A percentile compares a stretch with the other conserved stretches of the same genome.
Evolutionary conservation across 2,329 filamentous ascomycete species (phyloP).

Genomic region (Lachnellula subtilissima): DNA sequence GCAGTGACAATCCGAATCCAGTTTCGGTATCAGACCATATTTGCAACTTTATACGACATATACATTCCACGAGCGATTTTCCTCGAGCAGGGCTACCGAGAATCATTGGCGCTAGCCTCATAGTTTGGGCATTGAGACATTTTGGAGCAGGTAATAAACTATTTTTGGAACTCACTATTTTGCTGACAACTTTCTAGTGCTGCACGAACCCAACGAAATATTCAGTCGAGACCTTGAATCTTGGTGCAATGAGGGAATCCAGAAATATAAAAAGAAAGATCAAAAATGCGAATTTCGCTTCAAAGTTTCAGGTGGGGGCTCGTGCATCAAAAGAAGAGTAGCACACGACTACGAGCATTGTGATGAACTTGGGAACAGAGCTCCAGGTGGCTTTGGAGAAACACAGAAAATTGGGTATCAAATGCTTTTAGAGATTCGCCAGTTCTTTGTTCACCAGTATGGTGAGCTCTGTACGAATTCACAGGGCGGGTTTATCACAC

Average conservation of each 20-base stretch:
- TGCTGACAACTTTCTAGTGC: not conserved
- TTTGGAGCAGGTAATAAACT: constrained; percentile 2
- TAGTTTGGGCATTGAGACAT: constrained; percentile 6
- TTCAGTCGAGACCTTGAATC: constrained; percentile 3
- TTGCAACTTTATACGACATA: constrained; percentile 17
- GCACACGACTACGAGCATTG: constrained; percentile 7
- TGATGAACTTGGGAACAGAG: constrained; percentile 4
- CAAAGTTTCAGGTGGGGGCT: not conserved
- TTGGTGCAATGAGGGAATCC: constrained; percentile 1
- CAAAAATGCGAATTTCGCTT: constrained; percentile 1
- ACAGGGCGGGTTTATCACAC: not conserved
- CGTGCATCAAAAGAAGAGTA: constrained; percentile 3
- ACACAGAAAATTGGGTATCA: not conserved
- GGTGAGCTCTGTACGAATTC: constrained; percentile 1
- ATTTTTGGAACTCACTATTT: not conserved
- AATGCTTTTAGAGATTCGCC: not conserved
- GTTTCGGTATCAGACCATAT: constrained; percentile 14
- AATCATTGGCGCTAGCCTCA: not conserved
- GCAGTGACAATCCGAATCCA: constrained; percentile 17
- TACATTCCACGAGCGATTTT: not conserved
- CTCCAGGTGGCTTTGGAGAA: constrained; percentile 1
- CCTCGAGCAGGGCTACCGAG: not conserved
- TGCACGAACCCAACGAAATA: constrained; percentile 6
- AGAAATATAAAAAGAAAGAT: constrained; percentile 1
- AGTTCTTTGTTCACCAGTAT: not conserved